Evolutionary conservation across 2,329 filamentous ascomycete genomes (phyloP).

Genomic region (Knoxdaviesia capensis): DNA sequence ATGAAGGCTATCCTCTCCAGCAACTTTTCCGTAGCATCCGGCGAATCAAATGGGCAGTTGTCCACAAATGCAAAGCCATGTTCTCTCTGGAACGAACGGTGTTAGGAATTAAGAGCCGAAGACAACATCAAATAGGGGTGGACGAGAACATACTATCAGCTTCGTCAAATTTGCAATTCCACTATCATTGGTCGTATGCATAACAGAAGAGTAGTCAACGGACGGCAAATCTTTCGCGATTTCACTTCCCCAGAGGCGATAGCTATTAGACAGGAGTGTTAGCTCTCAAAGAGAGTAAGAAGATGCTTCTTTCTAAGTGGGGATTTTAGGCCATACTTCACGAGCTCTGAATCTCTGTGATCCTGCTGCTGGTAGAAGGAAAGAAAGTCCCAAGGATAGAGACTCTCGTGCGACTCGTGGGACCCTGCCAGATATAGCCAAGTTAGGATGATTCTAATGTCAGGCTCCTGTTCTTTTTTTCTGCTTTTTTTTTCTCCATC

Average conservation of each 20-base stretch:
- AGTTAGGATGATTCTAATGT: background rate
- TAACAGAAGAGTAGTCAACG: constrained; percentile 39
- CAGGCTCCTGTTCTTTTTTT: constrained; percentile 1
- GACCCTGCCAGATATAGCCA: constrained; percentile 29
- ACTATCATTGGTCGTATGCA: constrained; percentile 26
- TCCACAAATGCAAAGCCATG: constrained; percentile 65
- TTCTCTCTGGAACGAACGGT: constrained; percentile 25
- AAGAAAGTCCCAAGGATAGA: constrained; percentile 46
- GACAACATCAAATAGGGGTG: background rate
- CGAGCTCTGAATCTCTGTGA: constrained; percentile 13
- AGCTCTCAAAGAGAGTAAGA: background rate
- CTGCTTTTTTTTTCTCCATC: too few species aligned
- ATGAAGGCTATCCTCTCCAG: constrained; percentile 73
- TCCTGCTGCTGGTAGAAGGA: constrained; percentile 19
- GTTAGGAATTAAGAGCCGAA: background rate
- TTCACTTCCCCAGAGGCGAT: constrained; percentile 11
- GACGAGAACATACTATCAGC: constrained; percentile 34
- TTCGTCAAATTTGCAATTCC: constrained; percentile 42
- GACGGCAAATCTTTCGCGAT: constrained; percentile 29
- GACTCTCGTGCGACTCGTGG: constrained; percentile 45
- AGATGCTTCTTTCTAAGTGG: background rate
- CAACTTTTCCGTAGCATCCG: constrained; percentile 52
- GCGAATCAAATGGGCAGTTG: constrained; percentile 40
- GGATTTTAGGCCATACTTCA: constrained; percentile 10
- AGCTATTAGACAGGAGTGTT: background rate